Evolutionary conservation across 2,329 filamentous ascomycete genomes (phyloP).

Genomic region (Pseudocercospora musae): DNA sequence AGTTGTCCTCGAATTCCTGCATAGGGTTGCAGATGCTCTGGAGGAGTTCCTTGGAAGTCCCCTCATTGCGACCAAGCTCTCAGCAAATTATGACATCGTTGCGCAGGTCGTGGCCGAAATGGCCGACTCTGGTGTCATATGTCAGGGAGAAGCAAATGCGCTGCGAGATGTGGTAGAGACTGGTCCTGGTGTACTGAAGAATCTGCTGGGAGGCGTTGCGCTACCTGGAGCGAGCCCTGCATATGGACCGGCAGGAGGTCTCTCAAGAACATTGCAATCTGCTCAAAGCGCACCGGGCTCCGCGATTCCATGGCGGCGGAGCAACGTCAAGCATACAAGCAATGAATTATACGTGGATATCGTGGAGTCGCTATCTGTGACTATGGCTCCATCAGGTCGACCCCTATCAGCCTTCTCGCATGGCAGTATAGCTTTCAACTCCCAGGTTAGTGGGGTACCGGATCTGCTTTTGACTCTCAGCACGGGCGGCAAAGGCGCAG

Average conservation of each 20-base stretch:
- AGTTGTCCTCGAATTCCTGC: constrained; percentile 87
- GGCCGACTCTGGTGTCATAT: constrained; percentile 88
- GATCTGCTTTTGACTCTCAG: constrained; percentile 81
- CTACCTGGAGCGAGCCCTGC: constrained; percentile 58
- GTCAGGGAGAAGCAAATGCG: constrained; percentile 89
- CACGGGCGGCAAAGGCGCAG: constrained; percentile 75
- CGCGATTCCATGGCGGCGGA: constrained; percentile 80
- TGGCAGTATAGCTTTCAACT: constrained; percentile 90
- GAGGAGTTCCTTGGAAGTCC: constrained; percentile 93
- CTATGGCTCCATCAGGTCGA: constrained; percentile 83
- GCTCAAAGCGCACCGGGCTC: constrained; percentile 34
- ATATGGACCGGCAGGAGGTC: constrained; percentile 15
- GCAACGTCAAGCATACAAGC: constrained; percentile 90
- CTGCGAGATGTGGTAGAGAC: constrained; percentile 88
- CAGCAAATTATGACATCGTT: constrained; percentile 86
- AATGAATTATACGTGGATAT: constrained; percentile 98
- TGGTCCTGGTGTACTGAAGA: constrained; percentile 77
- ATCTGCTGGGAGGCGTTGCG: constrained; percentile 80
- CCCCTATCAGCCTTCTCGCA: constrained; percentile 83
- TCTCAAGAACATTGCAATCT: constrained; percentile 19
- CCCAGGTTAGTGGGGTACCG: constrained; percentile 90
- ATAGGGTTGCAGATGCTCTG: constrained; percentile 85
- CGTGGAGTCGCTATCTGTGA: constrained; percentile 83
- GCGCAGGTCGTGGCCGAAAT: constrained; percentile 92
- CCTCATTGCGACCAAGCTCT: constrained; percentile 79